Percentiles rank a stretch among this genome's conserved stretches.
phyloP scores from a whole-genome alignment of 371 early-diverging fungal genomes.

The Furculomyces boomerangus region DNA sequence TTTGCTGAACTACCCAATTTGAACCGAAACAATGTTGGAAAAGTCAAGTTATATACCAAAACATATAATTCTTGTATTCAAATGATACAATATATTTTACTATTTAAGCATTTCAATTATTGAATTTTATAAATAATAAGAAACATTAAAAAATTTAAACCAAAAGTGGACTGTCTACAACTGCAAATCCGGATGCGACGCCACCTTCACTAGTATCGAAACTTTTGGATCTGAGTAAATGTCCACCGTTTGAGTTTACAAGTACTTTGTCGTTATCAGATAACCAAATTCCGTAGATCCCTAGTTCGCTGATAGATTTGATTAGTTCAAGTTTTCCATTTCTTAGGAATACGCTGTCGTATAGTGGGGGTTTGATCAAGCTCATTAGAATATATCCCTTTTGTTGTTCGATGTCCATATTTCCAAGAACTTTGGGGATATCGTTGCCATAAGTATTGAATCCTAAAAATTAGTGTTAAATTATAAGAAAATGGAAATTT shows the following conservation, averaged over 20 bases:
- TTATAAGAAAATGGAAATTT: too few relatives aligned
- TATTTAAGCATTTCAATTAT: too few relatives aligned
- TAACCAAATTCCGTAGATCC: slow-evolving; percentile 81
- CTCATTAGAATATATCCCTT: slow-evolving; percentile 82
- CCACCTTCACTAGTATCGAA: slow-evolving; percentile 81
- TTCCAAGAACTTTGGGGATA: slow-evolving; percentile 34
- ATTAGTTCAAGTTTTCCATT: slow-evolving; percentile 41
- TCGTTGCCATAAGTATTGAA: slow-evolving; percentile 89
- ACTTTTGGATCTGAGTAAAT: slow-evolving; percentile 83
- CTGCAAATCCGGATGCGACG: slow-evolving; percentile 95
- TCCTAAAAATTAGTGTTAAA: too few relatives aligned
- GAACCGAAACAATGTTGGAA: too few relatives aligned
- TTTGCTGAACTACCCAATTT: too few relatives aligned
- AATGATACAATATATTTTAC: too few relatives aligned
- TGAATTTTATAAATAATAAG: not conserved
- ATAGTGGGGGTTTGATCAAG: slow-evolving; percentile 62
- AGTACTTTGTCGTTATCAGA: slow-evolving; percentile 35
- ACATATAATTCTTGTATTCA: too few relatives aligned
- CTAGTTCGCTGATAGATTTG: slow-evolving; percentile 63
- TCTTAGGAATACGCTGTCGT: slow-evolving; percentile 59
- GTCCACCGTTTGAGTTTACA: slow-evolving; percentile 68
- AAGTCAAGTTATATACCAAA: too few relatives aligned
- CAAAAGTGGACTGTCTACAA: slow-evolving; percentile 72
- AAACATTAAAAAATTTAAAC: slow-evolving; percentile 19
- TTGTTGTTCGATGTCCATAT: slow-evolving; percentile 38